These are phyloP conservation scores for Pelargonium myrrhifolium DNA, from an alignment of 441 rosid genomes.

Conservation along the genomic window DNA sequence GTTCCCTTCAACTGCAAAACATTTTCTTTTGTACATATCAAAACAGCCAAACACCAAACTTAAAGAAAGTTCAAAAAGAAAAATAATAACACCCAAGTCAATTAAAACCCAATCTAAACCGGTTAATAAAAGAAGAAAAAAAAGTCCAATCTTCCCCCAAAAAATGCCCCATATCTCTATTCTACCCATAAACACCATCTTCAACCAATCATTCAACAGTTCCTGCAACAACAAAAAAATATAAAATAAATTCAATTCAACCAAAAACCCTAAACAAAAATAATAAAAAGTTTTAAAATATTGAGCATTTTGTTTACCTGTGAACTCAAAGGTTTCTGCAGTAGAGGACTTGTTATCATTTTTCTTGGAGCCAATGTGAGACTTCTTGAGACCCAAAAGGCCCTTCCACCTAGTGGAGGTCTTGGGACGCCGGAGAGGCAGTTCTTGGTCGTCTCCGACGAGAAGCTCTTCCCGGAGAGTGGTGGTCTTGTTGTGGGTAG, in stretches of 20 bases:
- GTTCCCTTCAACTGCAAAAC: constrained; percentile 33
- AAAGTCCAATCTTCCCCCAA: constrained; percentile 12
- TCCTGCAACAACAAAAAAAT: constrained; percentile 41
- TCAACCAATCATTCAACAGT: constrained; percentile 36
- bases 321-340: constrained; percentile 24
- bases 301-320: constrained; percentile 28
- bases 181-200: constrained; percentile 17
- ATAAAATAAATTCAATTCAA: constrained; percentile 7
- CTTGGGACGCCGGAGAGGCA: constrained; percentile 47
- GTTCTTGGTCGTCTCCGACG: constrained; percentile 43
- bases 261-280: background rate
- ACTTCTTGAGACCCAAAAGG: constrained; percentile 61
- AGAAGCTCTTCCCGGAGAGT: constrained; percentile 88
- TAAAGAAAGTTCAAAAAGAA: constrained; percentile 8
- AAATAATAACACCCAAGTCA: constrained; percentile 10
- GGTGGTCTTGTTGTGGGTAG: constrained; percentile 33
- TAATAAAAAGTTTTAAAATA: background rate
- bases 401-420: constrained; percentile 76
- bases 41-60: constrained; percentile 33
- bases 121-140: constrained; percentile 18
- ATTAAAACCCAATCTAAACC: constrained; percentile 13
- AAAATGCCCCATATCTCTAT: constrained; percentile 9
- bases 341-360: constrained; percentile 17
- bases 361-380: constrained; percentile 60
- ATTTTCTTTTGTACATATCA: constrained; percentile 29